A percentile compares a stretch with the other conserved stretches of the same genome.
Conservation (phyloP, 1,284 basidiomycete genomes). For the Hemileia vastatrix region DNA sequence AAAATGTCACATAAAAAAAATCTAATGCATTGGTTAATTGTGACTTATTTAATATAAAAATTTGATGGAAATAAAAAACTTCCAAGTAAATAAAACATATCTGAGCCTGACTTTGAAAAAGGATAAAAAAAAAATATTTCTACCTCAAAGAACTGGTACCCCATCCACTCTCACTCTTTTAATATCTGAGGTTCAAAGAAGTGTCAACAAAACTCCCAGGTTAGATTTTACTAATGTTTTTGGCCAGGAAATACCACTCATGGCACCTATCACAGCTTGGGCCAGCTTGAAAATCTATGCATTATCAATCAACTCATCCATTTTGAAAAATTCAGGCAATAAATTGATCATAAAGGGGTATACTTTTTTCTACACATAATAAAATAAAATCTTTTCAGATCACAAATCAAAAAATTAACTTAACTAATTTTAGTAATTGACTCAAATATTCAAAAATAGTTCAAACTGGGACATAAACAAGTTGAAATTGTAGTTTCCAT, state of each 20-base stretch:
- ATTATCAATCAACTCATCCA: slow-evolving; percentile 47
- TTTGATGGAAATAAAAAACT: slow-evolving; percentile 76
- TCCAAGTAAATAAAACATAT: slow-evolving; percentile 68
- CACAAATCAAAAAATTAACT: not conserved
- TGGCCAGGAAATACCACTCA: slow-evolving; percentile 48
- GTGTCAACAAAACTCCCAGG: slow-evolving; percentile 45
- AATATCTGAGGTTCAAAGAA: slow-evolving; percentile 45
- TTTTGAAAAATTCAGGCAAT: slow-evolving; percentile 45
- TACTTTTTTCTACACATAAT: slow-evolving; percentile 23
- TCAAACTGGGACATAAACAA: slow-evolving; percentile 60
- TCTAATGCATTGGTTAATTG: slow-evolving; percentile 32
- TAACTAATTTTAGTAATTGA: not conserved
- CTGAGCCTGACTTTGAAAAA: slow-evolving; percentile 44
- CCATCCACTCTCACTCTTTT: slow-evolving; percentile 50
- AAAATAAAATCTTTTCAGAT: not conserved
- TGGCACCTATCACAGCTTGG: slow-evolving; percentile 46
- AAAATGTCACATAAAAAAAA: slow-evolving; percentile 65
- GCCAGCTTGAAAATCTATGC: slow-evolving; percentile 46
- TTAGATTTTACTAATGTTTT: slow-evolving; percentile 47
- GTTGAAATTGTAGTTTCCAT: slow-evolving; percentile 65
- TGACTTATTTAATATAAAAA: slow-evolving; percentile 45
- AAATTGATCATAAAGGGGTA: slow-evolving; percentile 39
- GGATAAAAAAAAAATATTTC: slow-evolving; percentile 52
- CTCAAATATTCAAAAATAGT: slow-evolving; percentile 29
- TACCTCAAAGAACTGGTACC: slow-evolving; percentile 55